Evolutionary conservation across 1,284 basidiomycete species (phyloP), one percentile per base, ranked within the genome.

Genomic region (Cerrena zonata): DNA sequence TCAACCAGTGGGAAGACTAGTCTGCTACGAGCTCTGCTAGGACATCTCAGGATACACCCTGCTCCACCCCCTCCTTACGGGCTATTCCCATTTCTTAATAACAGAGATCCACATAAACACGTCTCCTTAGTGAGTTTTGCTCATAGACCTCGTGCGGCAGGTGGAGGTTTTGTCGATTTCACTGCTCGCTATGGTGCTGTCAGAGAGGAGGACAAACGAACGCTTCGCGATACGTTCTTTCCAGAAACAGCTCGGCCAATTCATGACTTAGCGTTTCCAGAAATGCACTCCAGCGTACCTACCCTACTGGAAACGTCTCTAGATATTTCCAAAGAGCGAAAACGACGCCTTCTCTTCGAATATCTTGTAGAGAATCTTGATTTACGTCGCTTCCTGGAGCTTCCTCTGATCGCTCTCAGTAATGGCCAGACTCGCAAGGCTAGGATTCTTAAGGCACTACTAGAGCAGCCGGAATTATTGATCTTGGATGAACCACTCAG

Each of bases 371-470:
- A 70, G 4, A 67, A 68, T 42, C 73, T 93, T 63, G 78, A 76
- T 2, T 69, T 94, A 44, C 61, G 66, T 2, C 60, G 73, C 15
- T 67, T 93, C 34, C 69, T 95, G n/a, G 86, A 94, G 61, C 61
- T 94, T 4, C 94, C 93, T 0, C 67, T 88, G 15, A 76, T 95
- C 4, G 88, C 89, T 0, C 67, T 98, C 46, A 91, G 88, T 55
- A 95, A 95, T 58, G 95, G 95, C 0, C 95, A 99, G 72, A 96
- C 87, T 19, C 70, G 95, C 34, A 72, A 92, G 22, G 93, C 93
- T 3, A 74, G 94, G 45, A 90, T 99, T 42, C 74, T 90, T 2
- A 82, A 83, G 56, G 89, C 91, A 0, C 67, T 98, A 7, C 67
- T 97, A 38, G 72, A 70, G 15, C 72, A 77, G 38, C 89, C 91